Conservation (phyloP, 352 stramenopile species). For the Globisporangium megalacanthum region DNA sequence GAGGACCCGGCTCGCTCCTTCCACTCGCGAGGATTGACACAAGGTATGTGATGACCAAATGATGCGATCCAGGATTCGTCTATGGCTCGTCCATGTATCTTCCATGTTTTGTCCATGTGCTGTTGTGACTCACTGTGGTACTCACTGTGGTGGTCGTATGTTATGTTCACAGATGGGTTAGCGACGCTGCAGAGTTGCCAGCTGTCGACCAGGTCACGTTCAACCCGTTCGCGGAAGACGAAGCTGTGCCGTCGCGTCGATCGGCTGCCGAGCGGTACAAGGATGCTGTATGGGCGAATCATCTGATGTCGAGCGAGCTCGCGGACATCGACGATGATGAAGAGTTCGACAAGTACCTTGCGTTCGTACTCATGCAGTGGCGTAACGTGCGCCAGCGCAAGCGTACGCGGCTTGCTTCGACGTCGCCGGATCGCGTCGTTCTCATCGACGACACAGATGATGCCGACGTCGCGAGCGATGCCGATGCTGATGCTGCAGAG, state of each 20-base stretch:
- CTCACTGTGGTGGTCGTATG: not conserved
- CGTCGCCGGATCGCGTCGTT: too few relatives aligned
- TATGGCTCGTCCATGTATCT: not conserved
- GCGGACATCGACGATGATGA: not conserved
- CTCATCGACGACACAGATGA: not conserved
- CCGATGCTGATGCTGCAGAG: not conserved
- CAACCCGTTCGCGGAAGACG: not conserved
- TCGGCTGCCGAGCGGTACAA: not conserved
- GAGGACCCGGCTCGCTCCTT: not conserved
- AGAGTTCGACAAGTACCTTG: not conserved
- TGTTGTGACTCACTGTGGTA: too few relatives aligned
- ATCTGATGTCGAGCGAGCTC: not conserved
- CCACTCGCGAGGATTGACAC: not conserved
- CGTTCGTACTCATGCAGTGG: not conserved
- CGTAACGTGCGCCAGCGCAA: not conserved
- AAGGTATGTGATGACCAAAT: not conserved
- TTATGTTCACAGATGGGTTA: not conserved
- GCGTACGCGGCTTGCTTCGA: not conserved
- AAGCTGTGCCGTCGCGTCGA: not conserved
- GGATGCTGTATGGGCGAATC: not conserved
- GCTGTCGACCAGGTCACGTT: not conserved
- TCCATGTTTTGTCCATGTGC: not conserved
- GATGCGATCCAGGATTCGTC: not conserved
- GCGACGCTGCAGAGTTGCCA: not conserved
- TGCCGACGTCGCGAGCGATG: not conserved